A percentile compares a stretch with the other conserved stretches of the same genome.
Conservation (phyloP, 768 basidiomycete genomes). For the Lactarius evosmus region DNA sequence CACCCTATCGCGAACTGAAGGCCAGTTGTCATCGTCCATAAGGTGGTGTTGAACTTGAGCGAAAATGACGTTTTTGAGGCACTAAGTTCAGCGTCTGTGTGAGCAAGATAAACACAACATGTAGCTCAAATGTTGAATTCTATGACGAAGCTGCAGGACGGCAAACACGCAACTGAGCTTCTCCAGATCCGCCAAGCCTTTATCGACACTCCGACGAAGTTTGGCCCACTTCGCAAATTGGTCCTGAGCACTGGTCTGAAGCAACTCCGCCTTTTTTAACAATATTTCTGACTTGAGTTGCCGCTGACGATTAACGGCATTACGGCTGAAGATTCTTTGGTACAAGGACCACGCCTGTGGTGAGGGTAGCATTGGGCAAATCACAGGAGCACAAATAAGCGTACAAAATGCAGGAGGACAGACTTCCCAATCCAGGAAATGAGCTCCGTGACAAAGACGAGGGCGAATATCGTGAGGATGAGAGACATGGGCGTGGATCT, state of each 20-base stretch:
- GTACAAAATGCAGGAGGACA: constrained; percentile 75
- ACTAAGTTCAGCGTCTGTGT: constrained; percentile 69
- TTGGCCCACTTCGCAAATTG: constrained; percentile 99
- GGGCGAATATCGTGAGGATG: constrained; percentile 73
- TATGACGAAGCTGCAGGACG: background rate
- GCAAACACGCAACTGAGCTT: constrained; percentile 70
- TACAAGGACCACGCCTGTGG: constrained; percentile 73
- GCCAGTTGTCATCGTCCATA: constrained; percentile 89
- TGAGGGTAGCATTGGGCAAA: background rate
- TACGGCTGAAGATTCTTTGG: constrained; percentile 58
- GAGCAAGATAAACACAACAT: constrained; percentile 2
- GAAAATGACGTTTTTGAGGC: constrained; percentile 73
- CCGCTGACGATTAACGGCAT: constrained; percentile 55
- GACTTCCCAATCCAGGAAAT: constrained; percentile 87
- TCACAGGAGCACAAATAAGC: constrained; percentile 34
- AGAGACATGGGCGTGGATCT: constrained; percentile 57
- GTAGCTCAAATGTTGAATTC: background rate
- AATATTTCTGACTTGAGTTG: constrained; percentile 79
- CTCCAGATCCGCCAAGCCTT: constrained; percentile 86
- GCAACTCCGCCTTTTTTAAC: constrained; percentile 75
- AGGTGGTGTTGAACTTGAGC: constrained; percentile 64
- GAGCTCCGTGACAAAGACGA: constrained; percentile 80
- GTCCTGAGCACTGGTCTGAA: constrained; percentile 91
- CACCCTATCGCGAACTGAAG: constrained; percentile 80
- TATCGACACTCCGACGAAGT: constrained; percentile 85